Evolutionary conservation across 2,329 filamentous ascomycete species (phyloP).

Genomic region (Hortaea werneckii): DNA sequence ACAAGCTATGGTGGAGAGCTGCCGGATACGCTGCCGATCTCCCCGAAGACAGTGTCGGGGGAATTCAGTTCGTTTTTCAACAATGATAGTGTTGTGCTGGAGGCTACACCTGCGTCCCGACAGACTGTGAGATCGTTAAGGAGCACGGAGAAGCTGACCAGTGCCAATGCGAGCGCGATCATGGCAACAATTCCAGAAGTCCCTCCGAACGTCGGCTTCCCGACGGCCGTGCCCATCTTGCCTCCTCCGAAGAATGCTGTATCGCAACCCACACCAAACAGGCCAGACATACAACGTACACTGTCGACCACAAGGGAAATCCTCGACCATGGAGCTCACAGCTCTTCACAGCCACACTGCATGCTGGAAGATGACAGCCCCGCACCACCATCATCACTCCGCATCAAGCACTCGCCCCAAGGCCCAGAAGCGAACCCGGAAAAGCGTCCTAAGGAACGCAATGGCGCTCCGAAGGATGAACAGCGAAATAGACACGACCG

Average conservation of each 20-base stretch:
- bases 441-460: constrained; percentile 30
- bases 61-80: constrained; percentile 7
- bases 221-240: constrained; percentile 16
- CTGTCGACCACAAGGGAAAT: no score
- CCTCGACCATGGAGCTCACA: background rate
- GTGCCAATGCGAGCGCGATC: constrained; percentile 24
- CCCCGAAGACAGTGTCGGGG: constrained; percentile 27
- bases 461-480: constrained; percentile 35
- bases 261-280: no score
- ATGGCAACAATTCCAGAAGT: constrained; percentile 12
- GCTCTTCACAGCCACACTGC: constrained; percentile 1
- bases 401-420: constrained; percentile 3
- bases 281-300: no score
- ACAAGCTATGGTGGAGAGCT: constrained; percentile 8
- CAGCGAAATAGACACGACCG: constrained; percentile 24
- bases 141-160: constrained; percentile 16
- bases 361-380: background rate
- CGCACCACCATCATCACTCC: background rate
- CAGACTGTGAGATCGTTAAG: background rate
- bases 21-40: constrained; percentile 27
- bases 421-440: constrained; percentile 18
- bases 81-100: background rate
- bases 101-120: background rate
- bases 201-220: constrained; percentile 9
- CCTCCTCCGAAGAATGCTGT: constrained; percentile 6